A percentile compares a stretch with the other conserved stretches of the same genome.
These are phyloP conservation scores for Lupinus albus DNA, from an alignment of 306 rosid species.

Conservation along the genomic window DNA sequence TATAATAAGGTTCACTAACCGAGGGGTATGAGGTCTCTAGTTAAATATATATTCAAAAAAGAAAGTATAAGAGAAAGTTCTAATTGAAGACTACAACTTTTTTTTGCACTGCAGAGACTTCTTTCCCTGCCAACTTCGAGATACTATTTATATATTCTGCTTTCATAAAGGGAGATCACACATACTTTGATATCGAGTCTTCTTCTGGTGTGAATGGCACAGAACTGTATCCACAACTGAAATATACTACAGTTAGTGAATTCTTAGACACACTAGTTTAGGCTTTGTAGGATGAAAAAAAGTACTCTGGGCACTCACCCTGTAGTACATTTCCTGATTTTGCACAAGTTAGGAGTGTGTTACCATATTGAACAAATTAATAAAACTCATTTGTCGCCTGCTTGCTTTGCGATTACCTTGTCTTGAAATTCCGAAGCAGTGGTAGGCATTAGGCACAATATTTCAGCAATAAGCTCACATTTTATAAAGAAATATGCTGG, in stretches of 20 bases:
- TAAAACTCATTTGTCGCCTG: neutral
- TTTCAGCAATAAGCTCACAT: slow-evolving; percentile 8
- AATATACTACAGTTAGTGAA: slow-evolving; percentile 64
- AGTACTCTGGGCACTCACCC: neutral
- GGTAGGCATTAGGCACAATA: neutral
- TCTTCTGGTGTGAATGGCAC: slow-evolving; percentile 64
- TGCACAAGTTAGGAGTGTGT: slow-evolving; percentile 1
- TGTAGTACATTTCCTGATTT: neutral
- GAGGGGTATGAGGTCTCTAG: neutral
- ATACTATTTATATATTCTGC: slow-evolving; percentile 71
- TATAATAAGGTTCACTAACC: neutral
- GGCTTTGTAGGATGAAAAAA: neutral
- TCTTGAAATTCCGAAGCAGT: neutral
- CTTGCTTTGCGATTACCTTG: neutral
- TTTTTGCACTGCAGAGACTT: slow-evolving; percentile 57
- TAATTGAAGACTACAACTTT: neutral
- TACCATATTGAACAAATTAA: neutral
- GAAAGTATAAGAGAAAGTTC: too few relatives aligned
- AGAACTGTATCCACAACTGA: slow-evolving; percentile 64
- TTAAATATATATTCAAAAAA: too few relatives aligned
- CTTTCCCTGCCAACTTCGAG: slow-evolving; percentile 65
- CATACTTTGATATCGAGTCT: slow-evolving; percentile 62
- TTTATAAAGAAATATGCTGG: neutral
- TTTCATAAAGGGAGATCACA: slow-evolving; percentile 86
- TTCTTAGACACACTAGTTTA: slow-evolving; percentile 60